Evolutionary conservation across 2,329 filamentous ascomycete species (phyloP).

Genomic region (Pyricularia grisea): DNA sequence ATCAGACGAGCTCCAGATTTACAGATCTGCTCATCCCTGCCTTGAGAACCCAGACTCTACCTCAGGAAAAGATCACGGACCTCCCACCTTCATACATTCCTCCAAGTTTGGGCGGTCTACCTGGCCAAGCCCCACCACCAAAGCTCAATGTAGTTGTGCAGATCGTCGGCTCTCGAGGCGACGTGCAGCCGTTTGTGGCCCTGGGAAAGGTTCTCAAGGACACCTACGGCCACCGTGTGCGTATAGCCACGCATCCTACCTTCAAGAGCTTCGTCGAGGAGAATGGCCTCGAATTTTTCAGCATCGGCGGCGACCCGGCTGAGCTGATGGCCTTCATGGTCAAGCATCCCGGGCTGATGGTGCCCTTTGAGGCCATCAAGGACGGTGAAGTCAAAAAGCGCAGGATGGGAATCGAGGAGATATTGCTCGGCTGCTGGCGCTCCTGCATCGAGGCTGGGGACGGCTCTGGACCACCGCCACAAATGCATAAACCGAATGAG

Average conservation of each 20-base stretch:
- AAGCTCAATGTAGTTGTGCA: conserved; percentile 71
- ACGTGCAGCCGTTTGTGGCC: conserved; percentile 71
- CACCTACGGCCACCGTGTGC: conserved; percentile 62
- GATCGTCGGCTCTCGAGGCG: conserved; percentile 72
- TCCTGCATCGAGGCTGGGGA: conserved; percentile 68
- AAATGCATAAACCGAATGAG: conserved; percentile 8
- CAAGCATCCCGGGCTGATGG: conserved; percentile 72
- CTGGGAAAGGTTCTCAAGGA: conserved; percentile 65
- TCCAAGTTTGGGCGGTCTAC: conserved; percentile 57
- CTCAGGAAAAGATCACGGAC: conserved; percentile 4
- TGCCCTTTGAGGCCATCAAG: conserved; percentile 61
- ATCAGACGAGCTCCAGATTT: conserved; percentile 57
- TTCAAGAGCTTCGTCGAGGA: conserved; percentile 69
- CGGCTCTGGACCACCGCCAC: conserved; percentile 47
- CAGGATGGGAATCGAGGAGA: conserved; percentile 64
- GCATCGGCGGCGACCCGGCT: conserved; percentile 67
- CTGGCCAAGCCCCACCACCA: conserved; percentile 41
- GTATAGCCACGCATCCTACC: conserved; percentile 69
- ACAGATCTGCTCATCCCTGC: conserved; percentile 59
- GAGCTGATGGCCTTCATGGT: conserved; percentile 88
- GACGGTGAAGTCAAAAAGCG: conserved; percentile 63
- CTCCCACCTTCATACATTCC: conserved; percentile 64
- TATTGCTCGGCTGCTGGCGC: conserved; percentile 77
- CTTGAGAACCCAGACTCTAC: conserved; percentile 41
- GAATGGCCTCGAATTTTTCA: conserved; percentile 72